phyloP scores from a whole-genome alignment of 768 basidiomycete species.

The Suillus fuscotomentosus region DNA sequence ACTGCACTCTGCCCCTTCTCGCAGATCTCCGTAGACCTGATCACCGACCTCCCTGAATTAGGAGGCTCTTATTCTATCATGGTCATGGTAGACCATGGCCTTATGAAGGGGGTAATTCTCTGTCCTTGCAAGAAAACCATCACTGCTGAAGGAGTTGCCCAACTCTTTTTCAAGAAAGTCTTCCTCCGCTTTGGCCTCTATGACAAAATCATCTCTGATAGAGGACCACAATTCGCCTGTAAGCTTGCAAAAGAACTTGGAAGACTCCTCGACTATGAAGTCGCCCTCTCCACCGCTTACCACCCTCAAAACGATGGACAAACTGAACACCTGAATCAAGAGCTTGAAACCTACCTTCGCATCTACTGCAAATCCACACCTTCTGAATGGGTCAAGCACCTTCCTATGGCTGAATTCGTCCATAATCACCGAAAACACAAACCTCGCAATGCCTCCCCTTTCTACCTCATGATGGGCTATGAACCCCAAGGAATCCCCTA shows the following conservation, averaged over 20 bases:
- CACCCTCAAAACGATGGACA: constrained; percentile 31
- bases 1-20: no score
- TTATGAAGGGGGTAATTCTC: constrained; percentile 29
- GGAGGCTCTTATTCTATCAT: constrained; percentile 18
- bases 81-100: constrained; percentile 20
- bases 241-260: constrained; percentile 19
- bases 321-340: no score
- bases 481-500: no score
- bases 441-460: no score
- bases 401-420: no score
- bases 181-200: not conserved
- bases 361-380: no score
- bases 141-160: constrained; percentile 12
- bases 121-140: constrained; percentile 16
- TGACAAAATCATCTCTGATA: constrained; percentile 2
- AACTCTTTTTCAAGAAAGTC: constrained; percentile 9
- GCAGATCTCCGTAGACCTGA: no score
- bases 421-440: no score
- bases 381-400: no score
- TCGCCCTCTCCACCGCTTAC: constrained; percentile 34
- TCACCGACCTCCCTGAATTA: no score
- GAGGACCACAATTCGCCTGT: constrained; percentile 20
- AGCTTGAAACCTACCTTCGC: no score
- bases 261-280: constrained; percentile 13
- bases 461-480: no score